Conservation (phyloP, 2,329 filamentous ascomycete genomes). For the Chaetomiaceae sp. region DNA sequence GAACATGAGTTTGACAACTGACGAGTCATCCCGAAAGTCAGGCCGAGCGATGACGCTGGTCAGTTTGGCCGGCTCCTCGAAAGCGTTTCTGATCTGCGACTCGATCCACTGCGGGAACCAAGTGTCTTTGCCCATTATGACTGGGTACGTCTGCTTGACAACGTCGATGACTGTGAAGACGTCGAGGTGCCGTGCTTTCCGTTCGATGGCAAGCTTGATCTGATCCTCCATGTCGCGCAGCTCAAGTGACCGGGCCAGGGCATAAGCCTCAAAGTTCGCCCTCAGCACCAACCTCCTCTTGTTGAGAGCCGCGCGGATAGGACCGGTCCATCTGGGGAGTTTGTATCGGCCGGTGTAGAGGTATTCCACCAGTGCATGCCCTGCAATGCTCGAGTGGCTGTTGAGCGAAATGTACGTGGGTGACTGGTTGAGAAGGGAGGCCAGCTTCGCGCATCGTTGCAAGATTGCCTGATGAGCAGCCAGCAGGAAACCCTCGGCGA, state of each 20-base stretch:
- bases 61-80: slow-evolving; percentile 2
- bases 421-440: slow-evolving; percentile 3
- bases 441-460: slow-evolving; percentile 7
- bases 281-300: not conserved
- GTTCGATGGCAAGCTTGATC: slow-evolving; percentile 6
- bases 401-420: slow-evolving; percentile 1
- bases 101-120: slow-evolving; percentile 19
- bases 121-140: slow-evolving; percentile 5
- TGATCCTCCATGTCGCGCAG: slow-evolving; percentile 14
- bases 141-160: slow-evolving; percentile 15
- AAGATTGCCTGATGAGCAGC: slow-evolving; percentile 12
- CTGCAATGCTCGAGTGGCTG: slow-evolving; percentile 8
- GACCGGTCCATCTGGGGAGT: not conserved
- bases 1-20: slow-evolving; percentile 13
- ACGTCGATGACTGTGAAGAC: slow-evolving; percentile 16
- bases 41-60: not conserved
- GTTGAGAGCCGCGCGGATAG: not conserved
- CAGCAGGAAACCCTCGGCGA: slow-evolving; percentile 2
- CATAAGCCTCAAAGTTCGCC: slow-evolving; percentile 16
- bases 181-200: not conserved
- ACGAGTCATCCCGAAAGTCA: slow-evolving; percentile 4
- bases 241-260: slow-evolving; percentile 8
- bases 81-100: slow-evolving; percentile 10
- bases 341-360: slow-evolving; percentile 14
- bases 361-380: slow-evolving; percentile 20